These are phyloP conservation scores for Hypericum perforatum DNA, from an alignment of 345 rosid species.

Conservation along the genomic window DNA sequence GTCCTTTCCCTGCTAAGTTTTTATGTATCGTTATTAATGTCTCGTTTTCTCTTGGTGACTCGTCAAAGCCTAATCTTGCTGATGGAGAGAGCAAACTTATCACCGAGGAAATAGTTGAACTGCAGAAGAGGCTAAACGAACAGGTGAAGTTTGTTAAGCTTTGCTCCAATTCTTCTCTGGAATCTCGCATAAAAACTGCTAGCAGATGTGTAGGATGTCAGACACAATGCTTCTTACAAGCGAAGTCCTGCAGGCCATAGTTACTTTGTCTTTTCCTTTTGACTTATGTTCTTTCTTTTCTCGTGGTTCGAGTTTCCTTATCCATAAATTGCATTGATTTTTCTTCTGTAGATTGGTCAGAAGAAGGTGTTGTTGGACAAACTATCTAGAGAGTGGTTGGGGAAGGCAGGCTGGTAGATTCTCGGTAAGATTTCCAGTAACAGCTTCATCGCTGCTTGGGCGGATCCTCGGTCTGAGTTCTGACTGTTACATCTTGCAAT, in stretches of 20 bases:
- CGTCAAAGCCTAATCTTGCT: conserved; percentile 46
- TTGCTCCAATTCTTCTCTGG: background rate
- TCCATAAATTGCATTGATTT: background rate
- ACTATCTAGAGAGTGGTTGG: conserved; percentile 21
- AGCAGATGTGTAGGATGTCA: too few species aligned
- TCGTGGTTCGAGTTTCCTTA: background rate
- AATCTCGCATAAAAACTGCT: too few species aligned
- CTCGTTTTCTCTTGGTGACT: conserved; percentile 7
- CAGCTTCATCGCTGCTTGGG: background rate
- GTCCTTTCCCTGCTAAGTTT: too few species aligned
- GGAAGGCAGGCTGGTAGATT: conserved; percentile 23
- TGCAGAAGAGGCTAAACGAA: conserved; percentile 26
- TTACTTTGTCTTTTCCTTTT: too few species aligned
- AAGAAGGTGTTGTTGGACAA: conserved; percentile 27
- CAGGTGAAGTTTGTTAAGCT: conserved; percentile 25
- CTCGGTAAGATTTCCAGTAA: conserved; percentile 25
- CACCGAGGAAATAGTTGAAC: conserved; percentile 30
- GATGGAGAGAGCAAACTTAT: conserved; percentile 44
- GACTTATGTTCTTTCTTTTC: too few species aligned
- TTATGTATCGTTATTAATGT: too few species aligned
- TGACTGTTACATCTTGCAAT: background rate
- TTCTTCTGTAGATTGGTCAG: conserved; percentile 24
- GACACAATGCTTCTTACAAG: too few species aligned
- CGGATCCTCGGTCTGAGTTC: background rate
- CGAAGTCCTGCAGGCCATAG: too few species aligned